phyloP scores from a whole-genome alignment of 2,329 filamentous ascomycete species.

The Aphanoascus verrucosus region DNA sequence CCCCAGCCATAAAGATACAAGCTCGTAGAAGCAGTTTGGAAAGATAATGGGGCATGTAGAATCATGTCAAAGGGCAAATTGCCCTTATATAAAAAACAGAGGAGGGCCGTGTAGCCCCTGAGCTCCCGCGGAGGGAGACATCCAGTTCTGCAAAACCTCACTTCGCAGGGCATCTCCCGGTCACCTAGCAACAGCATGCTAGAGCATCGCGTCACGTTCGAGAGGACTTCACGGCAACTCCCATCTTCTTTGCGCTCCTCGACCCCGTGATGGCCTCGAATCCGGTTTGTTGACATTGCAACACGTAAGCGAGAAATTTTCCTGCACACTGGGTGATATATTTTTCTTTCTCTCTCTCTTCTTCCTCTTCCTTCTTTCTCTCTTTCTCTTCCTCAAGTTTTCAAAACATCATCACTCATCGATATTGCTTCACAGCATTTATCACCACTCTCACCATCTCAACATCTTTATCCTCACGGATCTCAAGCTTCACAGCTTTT shows the following conservation, averaged over 20 bases:
- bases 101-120: too few species aligned
- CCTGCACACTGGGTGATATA: slow-evolving; percentile 4
- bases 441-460: not conserved
- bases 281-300: slow-evolving; percentile 3
- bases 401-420: not conserved
- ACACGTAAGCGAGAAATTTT: not conserved
- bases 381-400: not conserved
- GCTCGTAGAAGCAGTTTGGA: too few species aligned
- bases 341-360: not conserved
- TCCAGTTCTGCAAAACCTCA: too few species aligned
- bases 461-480: not conserved
- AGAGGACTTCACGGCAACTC: not conserved
- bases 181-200: too few species aligned
- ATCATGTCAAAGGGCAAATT: too few species aligned
- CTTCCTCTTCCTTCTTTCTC: not conserved
- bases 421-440: not conserved
- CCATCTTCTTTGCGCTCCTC: not conserved
- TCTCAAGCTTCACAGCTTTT: not conserved
- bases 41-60: too few species aligned
- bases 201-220: not conserved
- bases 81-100: too few species aligned
- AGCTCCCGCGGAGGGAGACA: too few species aligned
- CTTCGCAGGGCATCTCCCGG: too few species aligned
- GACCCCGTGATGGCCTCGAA: not conserved
- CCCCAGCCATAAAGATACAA: too few species aligned